Evolutionary conservation across 768 basidiomycete genomes (phyloP).

Genomic region (Lentinula edodes): DNA sequence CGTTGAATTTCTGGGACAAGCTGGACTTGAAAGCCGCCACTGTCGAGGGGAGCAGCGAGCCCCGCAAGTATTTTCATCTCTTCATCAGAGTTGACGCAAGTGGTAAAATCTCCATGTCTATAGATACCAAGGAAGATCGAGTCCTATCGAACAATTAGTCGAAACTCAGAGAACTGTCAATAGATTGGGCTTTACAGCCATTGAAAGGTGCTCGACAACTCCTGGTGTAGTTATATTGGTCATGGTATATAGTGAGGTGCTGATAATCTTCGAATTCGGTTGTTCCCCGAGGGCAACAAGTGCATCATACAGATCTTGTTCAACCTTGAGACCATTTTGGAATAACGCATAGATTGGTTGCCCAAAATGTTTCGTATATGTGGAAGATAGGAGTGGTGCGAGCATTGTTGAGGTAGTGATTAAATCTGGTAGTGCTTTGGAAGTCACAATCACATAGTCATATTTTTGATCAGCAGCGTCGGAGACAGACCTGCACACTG

Average conservation of each 20-base stretch:
- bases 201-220: background rate
- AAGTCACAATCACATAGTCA: conserved; percentile 5
- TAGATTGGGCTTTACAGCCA: background rate
- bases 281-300: background rate
- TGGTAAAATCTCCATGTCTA: conserved; percentile 14
- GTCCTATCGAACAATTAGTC: background rate
- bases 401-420: conserved; percentile 7
- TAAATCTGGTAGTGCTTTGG: conserved; percentile 8
- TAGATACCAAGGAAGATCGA: background rate
- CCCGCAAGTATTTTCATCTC: conserved; percentile 22
- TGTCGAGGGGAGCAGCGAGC: conserved; percentile 24
- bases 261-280: conserved; percentile 1
- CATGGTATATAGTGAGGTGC: conserved; percentile 1
- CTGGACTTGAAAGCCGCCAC: conserved; percentile 18
- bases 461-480: conserved; percentile 9
- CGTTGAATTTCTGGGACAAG: conserved; percentile 34
- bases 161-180: background rate
- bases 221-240: background rate
- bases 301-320: conserved; percentile 7
- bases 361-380: background rate
- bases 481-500: conserved; percentile 5
- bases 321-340: conserved; percentile 8
- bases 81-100: conserved; percentile 20
- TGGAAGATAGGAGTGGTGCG: background rate
- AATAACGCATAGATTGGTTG: conserved; percentile 9